These are phyloP conservation scores for Escallonia herrerae DNA, from an alignment of 129 eudicot species.

Conservation along the genomic window DNA sequence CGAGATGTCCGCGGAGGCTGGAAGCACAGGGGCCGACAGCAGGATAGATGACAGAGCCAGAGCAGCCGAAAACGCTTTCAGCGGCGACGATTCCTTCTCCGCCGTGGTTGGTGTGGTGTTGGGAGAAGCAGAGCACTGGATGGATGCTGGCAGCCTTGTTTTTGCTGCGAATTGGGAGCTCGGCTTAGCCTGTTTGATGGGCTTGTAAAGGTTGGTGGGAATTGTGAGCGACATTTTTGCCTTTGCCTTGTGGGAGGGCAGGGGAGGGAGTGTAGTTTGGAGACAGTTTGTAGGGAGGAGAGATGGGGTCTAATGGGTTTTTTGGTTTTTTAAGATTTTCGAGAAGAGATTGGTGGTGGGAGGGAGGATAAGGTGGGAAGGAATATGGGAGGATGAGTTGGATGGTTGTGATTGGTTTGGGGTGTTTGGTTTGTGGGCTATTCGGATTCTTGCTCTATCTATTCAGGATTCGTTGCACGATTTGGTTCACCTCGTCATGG, in stretches of 20 bases:
- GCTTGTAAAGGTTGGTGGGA: slow-evolving; percentile 44
- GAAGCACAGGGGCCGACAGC: slow-evolving; percentile 65
- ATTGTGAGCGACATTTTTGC: slow-evolving; percentile 39
- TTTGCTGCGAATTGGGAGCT: slow-evolving; percentile 20
- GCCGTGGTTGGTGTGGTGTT: neutral
- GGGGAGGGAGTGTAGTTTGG: neutral
- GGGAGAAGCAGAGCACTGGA: slow-evolving; percentile 22
- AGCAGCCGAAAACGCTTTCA: slow-evolving; percentile 76
- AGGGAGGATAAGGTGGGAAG: slow-evolving; percentile 29
- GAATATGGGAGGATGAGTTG: slow-evolving; percentile 34
- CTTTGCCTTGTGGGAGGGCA: neutral
- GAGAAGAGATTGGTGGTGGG: slow-evolving; percentile 24
- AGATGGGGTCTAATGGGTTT: slow-evolving; percentile 13
- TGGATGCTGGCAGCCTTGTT: slow-evolving; percentile 18
- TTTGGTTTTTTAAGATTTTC: slow-evolving; percentile 20
- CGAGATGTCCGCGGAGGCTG: slow-evolving; percentile 76
- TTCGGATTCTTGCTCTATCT: slow-evolving; percentile 20
- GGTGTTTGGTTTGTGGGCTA: slow-evolving; percentile 6
- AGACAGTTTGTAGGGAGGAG: slow-evolving; percentile 2
- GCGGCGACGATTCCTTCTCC: slow-evolving; percentile 14
- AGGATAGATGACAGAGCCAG: slow-evolving; percentile 75
- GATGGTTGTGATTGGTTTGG: slow-evolving; percentile 32
- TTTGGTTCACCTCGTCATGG: too few relatives aligned
- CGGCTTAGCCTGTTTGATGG: slow-evolving; percentile 24
- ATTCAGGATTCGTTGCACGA: neutral